These are phyloP conservation scores for Calonectria multiphialidica DNA, from an alignment of 2,329 filamentous ascomycete genomes.

Conservation along the genomic window DNA sequence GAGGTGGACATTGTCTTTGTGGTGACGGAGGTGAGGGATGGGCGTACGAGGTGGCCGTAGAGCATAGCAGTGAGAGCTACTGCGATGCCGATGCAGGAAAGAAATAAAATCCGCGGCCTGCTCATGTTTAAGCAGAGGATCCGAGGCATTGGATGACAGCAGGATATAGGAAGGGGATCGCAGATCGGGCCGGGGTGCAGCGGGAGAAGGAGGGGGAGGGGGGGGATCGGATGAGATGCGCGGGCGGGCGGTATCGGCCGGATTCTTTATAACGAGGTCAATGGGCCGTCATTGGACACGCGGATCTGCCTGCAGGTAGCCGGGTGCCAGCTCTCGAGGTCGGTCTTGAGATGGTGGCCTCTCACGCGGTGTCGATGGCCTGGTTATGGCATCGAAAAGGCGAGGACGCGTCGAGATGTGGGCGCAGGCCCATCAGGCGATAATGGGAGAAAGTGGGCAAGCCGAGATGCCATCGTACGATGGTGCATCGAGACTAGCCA, in stretches of 20 bases:
- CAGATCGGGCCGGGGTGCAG: slow-evolving; percentile 15
- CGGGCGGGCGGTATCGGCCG: slow-evolving; percentile 36
- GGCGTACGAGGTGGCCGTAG: slow-evolving; percentile 40
- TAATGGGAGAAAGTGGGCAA: slow-evolving; percentile 23
- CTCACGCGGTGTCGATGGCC: slow-evolving; percentile 6
- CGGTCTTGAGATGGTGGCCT: background rate
- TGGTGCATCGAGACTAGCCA: slow-evolving; percentile 9
- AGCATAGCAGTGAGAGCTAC: slow-evolving; percentile 46
- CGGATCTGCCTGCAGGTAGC: slow-evolving; percentile 15
- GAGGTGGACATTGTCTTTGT: slow-evolving; percentile 43
- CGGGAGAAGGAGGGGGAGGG: slow-evolving; percentile 18
- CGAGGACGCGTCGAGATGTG: background rate
- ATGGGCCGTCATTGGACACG: slow-evolving; percentile 11
- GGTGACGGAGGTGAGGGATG: slow-evolving; percentile 36
- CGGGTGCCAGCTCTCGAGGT: background rate
- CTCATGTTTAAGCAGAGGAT: slow-evolving; percentile 44
- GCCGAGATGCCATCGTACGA: slow-evolving; percentile 28
- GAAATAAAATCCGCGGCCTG: slow-evolving; percentile 42
- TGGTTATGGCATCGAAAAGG: slow-evolving; percentile 19
- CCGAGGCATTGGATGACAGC: slow-evolving; percentile 39
- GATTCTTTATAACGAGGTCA: slow-evolving; percentile 29
- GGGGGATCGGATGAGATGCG: slow-evolving; percentile 7
- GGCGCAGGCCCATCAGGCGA: slow-evolving; percentile 27
- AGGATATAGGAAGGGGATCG: slow-evolving; percentile 5
- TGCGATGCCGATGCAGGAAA: slow-evolving; percentile 43